Percentiles rank a stretch among this genome's conserved stretches.
phyloP scores from a whole-genome alignment of 176 grass and related monocot species.

The Echinochloa phyllopogon region DNA sequence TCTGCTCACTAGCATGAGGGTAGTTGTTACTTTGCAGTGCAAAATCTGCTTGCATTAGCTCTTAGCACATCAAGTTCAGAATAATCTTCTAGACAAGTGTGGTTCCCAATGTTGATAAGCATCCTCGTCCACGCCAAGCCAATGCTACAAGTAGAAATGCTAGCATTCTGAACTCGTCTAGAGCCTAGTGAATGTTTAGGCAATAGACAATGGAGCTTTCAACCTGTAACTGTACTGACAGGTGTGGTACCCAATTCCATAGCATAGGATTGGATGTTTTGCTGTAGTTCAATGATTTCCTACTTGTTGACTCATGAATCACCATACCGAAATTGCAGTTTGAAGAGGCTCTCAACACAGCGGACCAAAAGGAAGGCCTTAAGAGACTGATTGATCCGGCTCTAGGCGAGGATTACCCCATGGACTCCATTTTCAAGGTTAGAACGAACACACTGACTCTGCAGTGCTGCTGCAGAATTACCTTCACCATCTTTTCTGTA shows the following conservation, averaged over 20 bases:
- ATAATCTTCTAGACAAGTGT: not conserved
- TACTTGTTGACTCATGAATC: slow-evolving; percentile 24
- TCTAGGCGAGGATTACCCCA: slow-evolving; percentile 68
- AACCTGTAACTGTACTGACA: too few relatives aligned
- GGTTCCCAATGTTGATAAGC: too few relatives aligned
- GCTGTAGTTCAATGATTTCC: not conserved
- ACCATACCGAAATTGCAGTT: slow-evolving; percentile 53
- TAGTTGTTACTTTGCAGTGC: not conserved
- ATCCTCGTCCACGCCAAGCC: too few relatives aligned
- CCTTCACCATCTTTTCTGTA: not conserved
- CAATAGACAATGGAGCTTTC: too few relatives aligned
- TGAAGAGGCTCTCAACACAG: slow-evolving; percentile 58
- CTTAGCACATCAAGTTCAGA: not conserved
- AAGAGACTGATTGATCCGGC: slow-evolving; percentile 61
- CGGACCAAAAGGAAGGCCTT: slow-evolving; percentile 71
- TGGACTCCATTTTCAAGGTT: slow-evolving; percentile 75
- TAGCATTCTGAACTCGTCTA: too few relatives aligned
- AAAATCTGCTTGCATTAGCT: not conserved
- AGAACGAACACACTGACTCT: not conserved
- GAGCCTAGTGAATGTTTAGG: too few relatives aligned
- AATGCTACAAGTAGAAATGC: too few relatives aligned
- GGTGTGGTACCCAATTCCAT: too few relatives aligned
- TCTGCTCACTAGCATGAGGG: not conserved
- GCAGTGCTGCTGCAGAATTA: not conserved
- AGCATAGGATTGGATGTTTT: not conserved